These are phyloP conservation scores for Neofusicoccum ribis DNA, from an alignment of 2,329 filamentous ascomycete species.

Conservation along the genomic window DNA sequence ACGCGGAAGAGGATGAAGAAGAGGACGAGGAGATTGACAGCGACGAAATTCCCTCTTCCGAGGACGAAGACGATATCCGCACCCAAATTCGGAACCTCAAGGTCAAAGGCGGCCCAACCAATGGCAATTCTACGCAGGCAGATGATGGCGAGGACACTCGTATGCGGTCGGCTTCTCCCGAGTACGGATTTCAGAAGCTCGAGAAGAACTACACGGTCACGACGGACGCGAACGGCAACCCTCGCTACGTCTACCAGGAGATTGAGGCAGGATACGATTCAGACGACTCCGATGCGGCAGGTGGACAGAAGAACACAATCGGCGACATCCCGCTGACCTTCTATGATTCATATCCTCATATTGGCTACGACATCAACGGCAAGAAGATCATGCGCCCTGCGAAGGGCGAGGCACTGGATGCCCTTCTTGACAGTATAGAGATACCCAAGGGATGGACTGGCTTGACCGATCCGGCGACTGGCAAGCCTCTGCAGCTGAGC, in stretches of 20 bases:
- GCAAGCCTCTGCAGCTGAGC: slow-evolving; percentile 85
- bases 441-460: slow-evolving; percentile 97
- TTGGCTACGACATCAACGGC: slow-evolving; percentile 98
- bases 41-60: slow-evolving; percentile 42
- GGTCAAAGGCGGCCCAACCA: slow-evolving; percentile 30
- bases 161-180: slow-evolving; percentile 21
- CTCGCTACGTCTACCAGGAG: slow-evolving; percentile 88
- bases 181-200: slow-evolving; percentile 21
- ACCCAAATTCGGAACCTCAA: slow-evolving; percentile 47
- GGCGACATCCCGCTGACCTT: slow-evolving; percentile 91
- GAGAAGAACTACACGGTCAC: slow-evolving; percentile 61
- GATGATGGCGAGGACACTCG: slow-evolving; percentile 22
- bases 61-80: slow-evolving; percentile 44
- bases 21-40: slow-evolving; percentile 40
- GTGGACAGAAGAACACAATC: slow-evolving; percentile 77
- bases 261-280: slow-evolving; percentile 95
- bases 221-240: slow-evolving; percentile 85
- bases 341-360: slow-evolving; percentile 97
- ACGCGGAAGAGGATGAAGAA: slow-evolving; percentile 31
- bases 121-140: slow-evolving; percentile 8
- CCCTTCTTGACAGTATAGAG: slow-evolving; percentile 92
- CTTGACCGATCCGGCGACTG: slow-evolving; percentile 88
- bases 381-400: slow-evolving; percentile 97
- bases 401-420: slow-evolving; percentile 89
- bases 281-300: slow-evolving; percentile 84